A percentile compares a stretch with the other conserved stretches of the same genome.
Evolutionary conservation across 768 basidiomycete species (phyloP).

Genomic region (Pleurotus tuber-regium): DNA sequence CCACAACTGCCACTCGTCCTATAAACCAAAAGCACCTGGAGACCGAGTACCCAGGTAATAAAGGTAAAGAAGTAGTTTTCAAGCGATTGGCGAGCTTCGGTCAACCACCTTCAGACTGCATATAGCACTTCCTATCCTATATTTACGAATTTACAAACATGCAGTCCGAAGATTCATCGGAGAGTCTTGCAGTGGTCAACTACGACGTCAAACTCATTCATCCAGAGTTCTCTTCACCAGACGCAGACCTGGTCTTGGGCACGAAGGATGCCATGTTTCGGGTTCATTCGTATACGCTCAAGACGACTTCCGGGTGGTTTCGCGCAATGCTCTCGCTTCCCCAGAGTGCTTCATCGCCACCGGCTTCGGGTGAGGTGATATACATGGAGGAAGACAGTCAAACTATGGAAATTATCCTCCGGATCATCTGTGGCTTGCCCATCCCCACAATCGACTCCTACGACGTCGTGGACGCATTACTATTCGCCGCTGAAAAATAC

Average conservation of each 20-base stretch:
- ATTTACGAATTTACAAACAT: background rate
- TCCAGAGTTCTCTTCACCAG: slow-evolving; percentile 47
- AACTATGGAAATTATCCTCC: slow-evolving; percentile 54
- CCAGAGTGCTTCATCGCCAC: slow-evolving; percentile 21
- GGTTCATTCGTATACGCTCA: slow-evolving; percentile 58
- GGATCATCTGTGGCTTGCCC: slow-evolving; percentile 60
- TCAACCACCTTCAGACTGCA: too few relatives aligned
- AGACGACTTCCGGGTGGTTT: slow-evolving; percentile 65
- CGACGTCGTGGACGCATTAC: slow-evolving; percentile 53
- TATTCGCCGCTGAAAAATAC: slow-evolving; percentile 67
- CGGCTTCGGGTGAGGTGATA: slow-evolving; percentile 31
- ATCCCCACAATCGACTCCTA: slow-evolving; percentile 47
- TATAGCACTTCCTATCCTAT: too few relatives aligned
- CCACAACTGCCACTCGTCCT: too few relatives aligned
- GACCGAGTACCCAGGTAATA: too few relatives aligned
- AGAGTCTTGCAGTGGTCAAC: slow-evolving; percentile 1
- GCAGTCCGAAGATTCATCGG: slow-evolving; percentile 6
- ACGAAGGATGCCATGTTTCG: slow-evolving; percentile 53
- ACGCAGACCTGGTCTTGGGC: slow-evolving; percentile 55
- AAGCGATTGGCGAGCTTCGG: too few relatives aligned
- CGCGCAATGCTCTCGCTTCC: slow-evolving; percentile 60
- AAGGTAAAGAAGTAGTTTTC: too few relatives aligned
- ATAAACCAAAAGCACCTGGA: too few relatives aligned
- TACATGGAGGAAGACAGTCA: slow-evolving; percentile 55
- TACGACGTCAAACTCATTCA: slow-evolving; percentile 29